A percentile compares a stretch with the other conserved stretches of the same genome.
These are phyloP conservation scores for Cnidoscolus chayamansa DNA, from an alignment of 441 rosid genomes.

Conservation along the genomic window DNA sequence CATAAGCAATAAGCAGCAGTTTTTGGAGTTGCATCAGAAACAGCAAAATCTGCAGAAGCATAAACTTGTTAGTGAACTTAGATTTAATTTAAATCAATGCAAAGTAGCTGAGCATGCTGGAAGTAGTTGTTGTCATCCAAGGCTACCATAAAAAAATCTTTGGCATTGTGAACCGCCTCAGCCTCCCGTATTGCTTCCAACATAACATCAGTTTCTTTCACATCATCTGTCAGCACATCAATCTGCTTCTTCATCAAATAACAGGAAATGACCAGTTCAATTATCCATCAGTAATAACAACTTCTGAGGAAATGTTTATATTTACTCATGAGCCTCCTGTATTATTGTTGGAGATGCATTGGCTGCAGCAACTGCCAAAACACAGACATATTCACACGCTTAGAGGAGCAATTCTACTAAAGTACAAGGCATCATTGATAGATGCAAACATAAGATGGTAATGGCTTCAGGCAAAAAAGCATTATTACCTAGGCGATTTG, in stretches of 20 bases:
- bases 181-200: conserved; percentile 76
- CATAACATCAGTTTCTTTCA: conserved; percentile 62
- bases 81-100: not conserved
- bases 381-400: not conserved
- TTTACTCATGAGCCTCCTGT: too few species aligned
- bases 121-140: not conserved
- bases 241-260: not conserved
- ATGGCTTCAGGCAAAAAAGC: conserved; percentile 8
- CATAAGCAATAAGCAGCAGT: not conserved
- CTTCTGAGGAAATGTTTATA: too few species aligned
- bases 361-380: not conserved
- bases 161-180: conserved; percentile 70
- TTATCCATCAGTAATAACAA: not conserved
- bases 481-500: conserved; percentile 47
- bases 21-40: not conserved
- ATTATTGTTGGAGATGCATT: too few species aligned
- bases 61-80: not conserved
- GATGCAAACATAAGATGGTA: not conserved
- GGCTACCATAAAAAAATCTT: conserved; percentile 39
- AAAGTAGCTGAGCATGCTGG: not conserved
- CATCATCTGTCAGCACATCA: conserved; percentile 35
- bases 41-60: conserved; percentile 3
- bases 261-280: not conserved
- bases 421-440: not conserved
- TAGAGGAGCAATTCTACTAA: not conserved